Base-by-base conservation (phyloP, 768 basidiomycete species). In the Tylopilus subfusipes region DNA sequence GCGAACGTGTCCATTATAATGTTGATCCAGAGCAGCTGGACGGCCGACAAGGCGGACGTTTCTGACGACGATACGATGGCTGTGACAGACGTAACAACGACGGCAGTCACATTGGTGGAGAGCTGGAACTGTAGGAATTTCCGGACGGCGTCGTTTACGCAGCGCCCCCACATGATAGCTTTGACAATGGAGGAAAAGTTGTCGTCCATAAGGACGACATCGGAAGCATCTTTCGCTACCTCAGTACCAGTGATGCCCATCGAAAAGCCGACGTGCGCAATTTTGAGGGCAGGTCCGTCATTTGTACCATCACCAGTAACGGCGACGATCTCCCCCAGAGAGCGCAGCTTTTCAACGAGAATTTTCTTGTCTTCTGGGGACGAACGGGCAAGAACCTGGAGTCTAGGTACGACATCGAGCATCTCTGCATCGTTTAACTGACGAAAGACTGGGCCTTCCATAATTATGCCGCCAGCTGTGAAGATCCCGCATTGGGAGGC, bases 1-100 rank as follows among this genome's bases (percentile, higher is more conserved):
- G 97, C 97, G 67, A 99, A 98, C 2, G 93, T 96, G 68, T 97
- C 95, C 94, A 96, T 96, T 70, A 96, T 96, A 57, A 98, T 88
- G 77, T 98, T 98, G 72, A 98, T 93, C 95, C 97, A 99, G 21
- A 99, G 83, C 6, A 99, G 75, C 68, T 99, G 97, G 1, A 99
- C 97, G 30, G 97, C 96, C 22, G 90, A 87, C 27, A 99, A 76
- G n/a, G 93, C 94, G 1, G 94, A 93, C 11, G 75, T 63, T 68
- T 97, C 95, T 50, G 81, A 66, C 7, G 66, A 57, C 18, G 93
- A 94, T 1, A 90, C 83, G 50, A 98, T 84, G 34, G 94, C 91
- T 33, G 95, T 84, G 55, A 96, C 82, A 62, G 93, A 95, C 12
- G 96, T 98, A 66, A 98, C 87, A 53, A 95, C 72, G 45, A 99